phyloP scores from a whole-genome alignment of 1,139 yeast species.

The Geotrichum reessii region DNA sequence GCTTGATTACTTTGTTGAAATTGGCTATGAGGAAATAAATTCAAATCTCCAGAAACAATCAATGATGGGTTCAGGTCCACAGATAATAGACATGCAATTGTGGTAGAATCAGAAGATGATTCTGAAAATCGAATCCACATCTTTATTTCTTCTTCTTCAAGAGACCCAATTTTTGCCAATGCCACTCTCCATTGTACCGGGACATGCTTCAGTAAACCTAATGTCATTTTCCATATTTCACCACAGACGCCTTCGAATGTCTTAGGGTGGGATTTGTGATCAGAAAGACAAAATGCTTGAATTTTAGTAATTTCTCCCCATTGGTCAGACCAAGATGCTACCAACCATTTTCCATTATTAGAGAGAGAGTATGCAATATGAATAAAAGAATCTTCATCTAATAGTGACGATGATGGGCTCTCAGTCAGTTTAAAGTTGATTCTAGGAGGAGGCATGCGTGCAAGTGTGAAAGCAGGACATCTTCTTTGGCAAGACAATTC shows the following conservation, averaged over 20 bases:
- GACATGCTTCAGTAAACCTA: slow-evolving; percentile 34
- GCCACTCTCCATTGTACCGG: slow-evolving; percentile 36
- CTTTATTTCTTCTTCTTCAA: slow-evolving; percentile 34
- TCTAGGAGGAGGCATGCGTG: slow-evolving; percentile 35
- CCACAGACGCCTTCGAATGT: slow-evolving; percentile 50
- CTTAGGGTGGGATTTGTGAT: slow-evolving; percentile 23
- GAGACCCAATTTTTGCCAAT: slow-evolving; percentile 35
- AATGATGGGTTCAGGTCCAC: slow-evolving; percentile 60
- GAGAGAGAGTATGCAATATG: slow-evolving; percentile 86
- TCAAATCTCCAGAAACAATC: slow-evolving; percentile 39
- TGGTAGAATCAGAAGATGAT: slow-evolving; percentile 43
- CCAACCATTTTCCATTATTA: slow-evolving; percentile 73
- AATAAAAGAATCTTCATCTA: slow-evolving; percentile 65
- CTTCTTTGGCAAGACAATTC: slow-evolving; percentile 20
- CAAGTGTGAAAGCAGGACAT: slow-evolving; percentile 34
- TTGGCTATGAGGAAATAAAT: slow-evolving; percentile 30
- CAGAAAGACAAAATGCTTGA: slow-evolving; percentile 46
- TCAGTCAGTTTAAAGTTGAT: slow-evolving; percentile 50
- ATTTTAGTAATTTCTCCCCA: slow-evolving; percentile 59
- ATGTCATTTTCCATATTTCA: slow-evolving; percentile 54
- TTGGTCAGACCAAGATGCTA: slow-evolving; percentile 88
- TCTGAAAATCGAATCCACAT: slow-evolving; percentile 29
- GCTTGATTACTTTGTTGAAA: slow-evolving; percentile 12
- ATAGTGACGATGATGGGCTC: slow-evolving; percentile 37
- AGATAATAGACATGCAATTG: slow-evolving; percentile 63